Evolutionary conservation across 371 early-diverging fungal species (phyloP), one percentile per base, ranked within the genome.

Genomic region (Mucor lusitanicus): DNA sequence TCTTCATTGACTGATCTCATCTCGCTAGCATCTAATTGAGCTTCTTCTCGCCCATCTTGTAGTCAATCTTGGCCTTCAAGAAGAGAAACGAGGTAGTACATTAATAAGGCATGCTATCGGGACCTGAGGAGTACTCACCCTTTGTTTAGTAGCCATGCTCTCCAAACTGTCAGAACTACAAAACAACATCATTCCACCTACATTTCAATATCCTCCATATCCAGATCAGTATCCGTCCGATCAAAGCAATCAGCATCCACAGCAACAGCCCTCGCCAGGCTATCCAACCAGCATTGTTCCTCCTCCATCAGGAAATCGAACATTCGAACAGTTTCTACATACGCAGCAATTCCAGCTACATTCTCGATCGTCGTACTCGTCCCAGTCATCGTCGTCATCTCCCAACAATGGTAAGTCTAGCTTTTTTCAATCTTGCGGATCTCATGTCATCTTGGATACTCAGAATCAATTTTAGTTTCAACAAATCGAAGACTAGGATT

Each of bases 401-500:
- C 37, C 37, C 37, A 37, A 12, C 37, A 37, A 37, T 37, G 37
- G 37, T 37, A 37, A 37, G 37, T 37, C 37, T 37, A 12, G n/a
- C n/a, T 37, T 4, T 37, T 37, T 37, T 11, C 1, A 6, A 33
- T 33, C 33, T 33, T 33, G 33, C 33, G 33, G 33, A 33, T 33
- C 33, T 7, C 13, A 13, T 11, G 37, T 37, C 11, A 37, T 37
- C 37, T 33, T 33, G 21, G 1, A 19, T 13, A 2, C 28, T 28
- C 30, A 42, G 27, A n/a, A 25, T 6, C 3, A 13, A 37, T 63
- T 30, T 8, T 33, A 57, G 19, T 53, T 35, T 42, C 48, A 48
- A 59, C 9, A 25, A 66, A 66, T 42, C 48, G 40, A 60, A 37
- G 40, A 7, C 33, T 71, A 54, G 65, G 72, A 1, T 68, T 72